Conservation (phyloP, 2,329 filamentous ascomycete genomes). For the Aspergillus proliferans region DNA sequence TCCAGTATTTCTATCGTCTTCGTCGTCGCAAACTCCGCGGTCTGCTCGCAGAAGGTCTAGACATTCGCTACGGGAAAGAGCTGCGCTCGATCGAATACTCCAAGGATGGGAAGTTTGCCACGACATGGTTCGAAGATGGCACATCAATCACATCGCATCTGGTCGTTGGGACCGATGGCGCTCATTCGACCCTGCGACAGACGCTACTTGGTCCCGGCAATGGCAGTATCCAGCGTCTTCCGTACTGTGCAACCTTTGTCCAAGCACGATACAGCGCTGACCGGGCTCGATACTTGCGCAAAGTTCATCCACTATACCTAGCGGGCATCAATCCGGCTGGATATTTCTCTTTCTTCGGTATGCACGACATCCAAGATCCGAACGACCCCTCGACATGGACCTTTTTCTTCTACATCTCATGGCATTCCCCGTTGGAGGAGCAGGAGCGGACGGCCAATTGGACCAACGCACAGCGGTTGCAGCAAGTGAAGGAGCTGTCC, state of each 20-base stretch:
- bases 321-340: slow-evolving; percentile 40
- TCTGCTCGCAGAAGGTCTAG: slow-evolving; percentile 19
- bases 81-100: slow-evolving; percentile 13
- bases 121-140: slow-evolving; percentile 14
- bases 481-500: slow-evolving; percentile 36
- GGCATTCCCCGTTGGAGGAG: slow-evolving; percentile 33
- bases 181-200: slow-evolving; percentile 15
- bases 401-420: slow-evolving; percentile 45
- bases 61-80: slow-evolving; percentile 19
- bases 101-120: slow-evolving; percentile 9
- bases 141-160: slow-evolving; percentile 11
- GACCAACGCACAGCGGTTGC: slow-evolving; percentile 9
- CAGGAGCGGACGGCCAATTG: slow-evolving; percentile 21
- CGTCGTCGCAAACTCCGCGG: slow-evolving; percentile 23
- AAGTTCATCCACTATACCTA: slow-evolving; percentile 42
- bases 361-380: slow-evolving; percentile 20
- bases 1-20: slow-evolving; percentile 21
- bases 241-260: slow-evolving; percentile 42
- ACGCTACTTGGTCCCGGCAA: slow-evolving; percentile 24
- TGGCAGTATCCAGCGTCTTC: slow-evolving; percentile 32
- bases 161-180: slow-evolving; percentile 22
- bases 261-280: slow-evolving; percentile 38
- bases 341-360: slow-evolving; percentile 42
- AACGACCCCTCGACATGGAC: slow-evolving; percentile 23
- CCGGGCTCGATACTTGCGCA: slow-evolving; percentile 39